Percentiles rank a stretch among this genome's conserved stretches.
Evolutionary conservation across 2,329 filamentous ascomycete genomes (phyloP).

Genomic region (Corinectria fuckeliana): DNA sequence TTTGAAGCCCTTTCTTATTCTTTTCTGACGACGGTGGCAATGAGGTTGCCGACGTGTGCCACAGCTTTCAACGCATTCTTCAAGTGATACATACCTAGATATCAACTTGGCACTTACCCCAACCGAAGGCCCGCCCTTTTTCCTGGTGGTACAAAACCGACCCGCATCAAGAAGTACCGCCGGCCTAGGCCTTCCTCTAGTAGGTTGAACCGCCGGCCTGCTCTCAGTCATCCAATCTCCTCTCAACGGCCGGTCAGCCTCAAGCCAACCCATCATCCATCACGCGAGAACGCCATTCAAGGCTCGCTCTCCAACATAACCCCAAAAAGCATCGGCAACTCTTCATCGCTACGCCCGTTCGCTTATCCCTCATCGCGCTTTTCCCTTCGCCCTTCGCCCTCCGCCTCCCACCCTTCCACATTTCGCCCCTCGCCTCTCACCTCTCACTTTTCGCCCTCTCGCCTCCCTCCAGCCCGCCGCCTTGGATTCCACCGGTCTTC

Average conservation of each 20-base stretch:
- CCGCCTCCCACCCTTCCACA: background rate
- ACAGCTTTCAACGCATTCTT: background rate
- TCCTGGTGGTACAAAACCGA: background rate
- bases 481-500: slow-evolving; percentile 7
- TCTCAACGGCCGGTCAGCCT: slow-evolving; percentile 4
- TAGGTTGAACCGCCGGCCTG: background rate
- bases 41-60: no score
- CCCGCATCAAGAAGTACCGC: background rate
- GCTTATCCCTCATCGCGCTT: background rate
- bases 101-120: no score
- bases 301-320: background rate
- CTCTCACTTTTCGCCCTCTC: no score
- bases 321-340: background rate
- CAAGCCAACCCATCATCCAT: slow-evolving; percentile 4
- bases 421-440: background rate
- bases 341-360: background rate
- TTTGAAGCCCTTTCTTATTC: background rate
- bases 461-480: background rate
- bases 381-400: no score
- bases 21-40: no score
- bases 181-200: background rate
- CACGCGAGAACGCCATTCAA: slow-evolving; percentile 36
- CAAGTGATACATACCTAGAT: background rate
- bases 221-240: slow-evolving; percentile 28
- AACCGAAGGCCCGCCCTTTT: no score